phyloP scores from a whole-genome alignment of 805 yeast genomes.

The Nakazawaea ambrosiae region DNA sequence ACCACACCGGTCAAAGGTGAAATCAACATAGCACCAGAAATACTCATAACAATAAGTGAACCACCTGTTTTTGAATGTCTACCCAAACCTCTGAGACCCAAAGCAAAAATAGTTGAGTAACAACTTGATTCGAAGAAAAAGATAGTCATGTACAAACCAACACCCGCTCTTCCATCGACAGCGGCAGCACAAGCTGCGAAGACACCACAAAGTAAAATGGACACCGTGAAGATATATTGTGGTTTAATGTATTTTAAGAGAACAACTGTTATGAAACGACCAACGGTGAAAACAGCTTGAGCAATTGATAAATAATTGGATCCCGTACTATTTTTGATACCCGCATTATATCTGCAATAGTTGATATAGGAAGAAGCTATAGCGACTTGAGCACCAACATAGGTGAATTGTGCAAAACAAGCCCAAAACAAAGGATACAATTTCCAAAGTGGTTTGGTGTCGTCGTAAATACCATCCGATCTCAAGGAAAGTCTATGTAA shows the following conservation, averaged over 20 bases:
- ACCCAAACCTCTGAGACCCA: constrained; percentile 13
- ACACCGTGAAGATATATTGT: constrained; percentile 11
- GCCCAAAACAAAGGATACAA: constrained; percentile 13
- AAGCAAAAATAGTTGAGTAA: constrained; percentile 12
- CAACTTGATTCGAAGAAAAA: constrained; percentile 12
- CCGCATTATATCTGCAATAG: constrained; percentile 7
- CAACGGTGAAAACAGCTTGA: constrained; percentile 11
- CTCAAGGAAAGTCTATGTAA: constrained; percentile 10
- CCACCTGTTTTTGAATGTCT: constrained; percentile 12
- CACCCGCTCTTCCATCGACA: constrained; percentile 11
- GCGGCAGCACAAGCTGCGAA: constrained; percentile 9
- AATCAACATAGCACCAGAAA: constrained; percentile 19
- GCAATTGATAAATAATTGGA: constrained; percentile 9
- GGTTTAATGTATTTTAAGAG: constrained; percentile 10
- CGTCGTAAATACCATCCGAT: constrained; percentile 13
- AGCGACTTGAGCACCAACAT: constrained; percentile 14
- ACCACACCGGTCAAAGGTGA: constrained; percentile 20
- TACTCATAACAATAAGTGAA: constrained; percentile 17
- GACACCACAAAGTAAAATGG: constrained; percentile 5
- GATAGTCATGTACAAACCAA: constrained; percentile 8
- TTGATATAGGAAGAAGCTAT: constrained; percentile 13
- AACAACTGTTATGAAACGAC: constrained; percentile 10
- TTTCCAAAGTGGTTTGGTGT: constrained; percentile 10
- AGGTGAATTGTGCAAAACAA: constrained; percentile 12
- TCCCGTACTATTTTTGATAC: constrained; percentile 7